A percentile compares a stretch with the other conserved stretches of the same genome.
These are phyloP conservation scores for Cercospora sp. DNA, from an alignment of 2,329 filamentous ascomycete genomes.

Conservation along the genomic window DNA sequence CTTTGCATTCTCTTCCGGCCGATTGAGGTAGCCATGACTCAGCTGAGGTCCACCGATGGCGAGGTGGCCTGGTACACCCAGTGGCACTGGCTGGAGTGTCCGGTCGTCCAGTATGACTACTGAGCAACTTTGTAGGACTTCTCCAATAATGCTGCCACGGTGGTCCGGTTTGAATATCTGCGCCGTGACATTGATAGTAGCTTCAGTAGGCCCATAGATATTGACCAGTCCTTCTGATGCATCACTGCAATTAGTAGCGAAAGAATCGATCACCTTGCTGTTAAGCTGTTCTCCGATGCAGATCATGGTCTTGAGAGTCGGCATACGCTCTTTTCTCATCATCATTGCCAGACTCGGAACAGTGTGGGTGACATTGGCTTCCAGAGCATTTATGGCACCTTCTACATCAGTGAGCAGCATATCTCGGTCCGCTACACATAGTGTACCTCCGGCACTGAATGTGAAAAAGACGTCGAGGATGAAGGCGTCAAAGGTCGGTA, in stretches of 20 bases:
- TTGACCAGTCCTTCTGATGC: conserved; percentile 8
- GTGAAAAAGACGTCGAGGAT: conserved; percentile 44
- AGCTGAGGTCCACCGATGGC: conserved; percentile 23
- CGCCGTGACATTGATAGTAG: conserved; percentile 11
- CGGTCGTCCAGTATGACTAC: conserved; percentile 11
- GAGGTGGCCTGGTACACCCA: conserved; percentile 21
- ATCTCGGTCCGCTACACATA: conserved; percentile 50
- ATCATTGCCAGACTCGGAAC: background rate
- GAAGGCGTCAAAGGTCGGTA: conserved; percentile 24
- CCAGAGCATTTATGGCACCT: conserved; percentile 42
- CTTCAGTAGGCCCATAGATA: conserved; percentile 21
- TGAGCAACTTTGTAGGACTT: conserved; percentile 16
- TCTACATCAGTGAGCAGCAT: conserved; percentile 51
- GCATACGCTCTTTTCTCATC: background rate
- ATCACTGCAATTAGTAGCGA: conserved; percentile 9
- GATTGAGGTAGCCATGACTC: conserved; percentile 24
- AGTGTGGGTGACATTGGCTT: conserved; percentile 50
- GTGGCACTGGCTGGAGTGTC: conserved; percentile 11
- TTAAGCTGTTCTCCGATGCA: conserved; percentile 34
- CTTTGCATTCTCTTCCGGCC: conserved; percentile 17
- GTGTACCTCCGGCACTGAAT: conserved; percentile 46
- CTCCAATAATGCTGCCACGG: conserved; percentile 18
- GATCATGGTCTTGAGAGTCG: conserved; percentile 42
- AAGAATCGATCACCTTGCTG: conserved; percentile 13
- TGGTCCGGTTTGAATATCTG: conserved; percentile 8